Percentiles rank a stretch among this genome's conserved stretches.
phyloP scores from a whole-genome alignment of 148 eudicot species.

The Spergularia marina region DNA sequence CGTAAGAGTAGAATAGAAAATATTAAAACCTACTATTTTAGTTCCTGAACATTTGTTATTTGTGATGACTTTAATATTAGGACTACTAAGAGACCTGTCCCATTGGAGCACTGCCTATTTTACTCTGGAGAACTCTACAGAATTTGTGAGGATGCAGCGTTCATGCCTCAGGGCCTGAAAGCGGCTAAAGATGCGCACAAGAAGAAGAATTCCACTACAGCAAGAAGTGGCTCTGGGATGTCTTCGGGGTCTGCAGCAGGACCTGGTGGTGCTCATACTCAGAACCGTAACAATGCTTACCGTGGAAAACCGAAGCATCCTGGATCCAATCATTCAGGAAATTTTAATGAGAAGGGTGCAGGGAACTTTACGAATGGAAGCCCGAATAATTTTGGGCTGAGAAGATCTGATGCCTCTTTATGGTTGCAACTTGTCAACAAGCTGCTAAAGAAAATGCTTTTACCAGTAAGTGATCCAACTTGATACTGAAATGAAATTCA shows the following conservation, averaged over 20 bases:
- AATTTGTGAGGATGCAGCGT: slow-evolving; percentile 73
- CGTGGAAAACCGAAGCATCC: slow-evolving; percentile 76
- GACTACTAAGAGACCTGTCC: slow-evolving; percentile 97
- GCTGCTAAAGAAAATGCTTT: slow-evolving; percentile 68
- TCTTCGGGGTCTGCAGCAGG: slow-evolving; percentile 55
- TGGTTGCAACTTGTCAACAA: slow-evolving; percentile 80
- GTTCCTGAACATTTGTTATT: slow-evolving; percentile 19
- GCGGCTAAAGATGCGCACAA: slow-evolving; percentile 80
- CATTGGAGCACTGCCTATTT: slow-evolving; percentile 92
- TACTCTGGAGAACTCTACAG: slow-evolving; percentile 87
- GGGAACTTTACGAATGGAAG: slow-evolving; percentile 44
- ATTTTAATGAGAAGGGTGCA: slow-evolving; percentile 39
- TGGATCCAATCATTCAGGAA: slow-evolving; percentile 53
- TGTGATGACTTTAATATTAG: slow-evolving; percentile 38
- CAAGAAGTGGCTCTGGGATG: slow-evolving; percentile 41
- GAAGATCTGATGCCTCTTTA: slow-evolving; percentile 79
- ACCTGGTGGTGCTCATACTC: slow-evolving; percentile 50
- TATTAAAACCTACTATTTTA: not conserved
- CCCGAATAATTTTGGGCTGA: slow-evolving; percentile 53
- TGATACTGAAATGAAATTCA: slow-evolving; percentile 7
- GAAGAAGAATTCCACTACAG: slow-evolving; percentile 50
- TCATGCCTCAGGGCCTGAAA: slow-evolving; percentile 67
- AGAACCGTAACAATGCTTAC: slow-evolving; percentile 51
- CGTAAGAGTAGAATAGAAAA: not conserved
- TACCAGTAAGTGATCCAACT: slow-evolving; percentile 66